A percentile compares a stretch with the other conserved stretches of the same genome.
These are phyloP conservation scores for Bipolaris zeicola DNA, from an alignment of 2,329 filamentous ascomycete genomes.

Conservation along the genomic window DNA sequence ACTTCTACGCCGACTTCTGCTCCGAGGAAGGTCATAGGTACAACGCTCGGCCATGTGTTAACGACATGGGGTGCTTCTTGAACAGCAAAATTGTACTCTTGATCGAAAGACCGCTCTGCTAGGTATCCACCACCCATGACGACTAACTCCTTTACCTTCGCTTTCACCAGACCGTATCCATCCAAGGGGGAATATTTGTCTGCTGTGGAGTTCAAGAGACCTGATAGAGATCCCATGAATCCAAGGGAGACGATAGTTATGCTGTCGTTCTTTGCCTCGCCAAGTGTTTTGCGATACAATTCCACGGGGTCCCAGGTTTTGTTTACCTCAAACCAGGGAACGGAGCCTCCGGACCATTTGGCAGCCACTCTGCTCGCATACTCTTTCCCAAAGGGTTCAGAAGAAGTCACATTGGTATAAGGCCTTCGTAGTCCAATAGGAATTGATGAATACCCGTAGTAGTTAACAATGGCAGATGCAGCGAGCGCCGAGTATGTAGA, in stretches of 20 bases:
- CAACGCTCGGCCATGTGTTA: slow-evolving; percentile 51
- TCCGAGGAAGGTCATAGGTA: slow-evolving; percentile 50
- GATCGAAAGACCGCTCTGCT: slow-evolving; percentile 37
- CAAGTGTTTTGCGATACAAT: slow-evolving; percentile 54
- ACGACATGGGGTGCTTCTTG: slow-evolving; percentile 53
- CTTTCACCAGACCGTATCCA: slow-evolving; percentile 51
- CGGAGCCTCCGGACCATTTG: slow-evolving; percentile 47
- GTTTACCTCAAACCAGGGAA: slow-evolving; percentile 45
- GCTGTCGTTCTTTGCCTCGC: slow-evolving; percentile 49
- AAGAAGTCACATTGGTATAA: slow-evolving; percentile 52
- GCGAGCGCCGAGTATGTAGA: slow-evolving; percentile 49
- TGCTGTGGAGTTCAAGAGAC: slow-evolving; percentile 52
- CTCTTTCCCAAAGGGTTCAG: slow-evolving; percentile 52
- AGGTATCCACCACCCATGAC: slow-evolving; percentile 61
- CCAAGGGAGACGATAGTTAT: slow-evolving; percentile 56
- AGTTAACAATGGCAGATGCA: slow-evolving; percentile 45
- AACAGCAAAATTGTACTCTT: slow-evolving; percentile 58
- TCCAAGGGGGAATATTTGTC: slow-evolving; percentile 50
- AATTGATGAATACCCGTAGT: slow-evolving; percentile 48
- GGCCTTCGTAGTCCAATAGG: slow-evolving; percentile 52
- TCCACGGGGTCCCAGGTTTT: slow-evolving; percentile 47
- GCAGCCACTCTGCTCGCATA: slow-evolving; percentile 56
- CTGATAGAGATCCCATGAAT: slow-evolving; percentile 56
- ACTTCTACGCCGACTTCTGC: slow-evolving; percentile 53
- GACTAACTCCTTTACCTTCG: slow-evolving; percentile 57